Percentiles rank a stretch among this genome's conserved stretches.
Conservation (phyloP, 352 stramenopile genomes). For the Aphanomyces invadans region DNA sequence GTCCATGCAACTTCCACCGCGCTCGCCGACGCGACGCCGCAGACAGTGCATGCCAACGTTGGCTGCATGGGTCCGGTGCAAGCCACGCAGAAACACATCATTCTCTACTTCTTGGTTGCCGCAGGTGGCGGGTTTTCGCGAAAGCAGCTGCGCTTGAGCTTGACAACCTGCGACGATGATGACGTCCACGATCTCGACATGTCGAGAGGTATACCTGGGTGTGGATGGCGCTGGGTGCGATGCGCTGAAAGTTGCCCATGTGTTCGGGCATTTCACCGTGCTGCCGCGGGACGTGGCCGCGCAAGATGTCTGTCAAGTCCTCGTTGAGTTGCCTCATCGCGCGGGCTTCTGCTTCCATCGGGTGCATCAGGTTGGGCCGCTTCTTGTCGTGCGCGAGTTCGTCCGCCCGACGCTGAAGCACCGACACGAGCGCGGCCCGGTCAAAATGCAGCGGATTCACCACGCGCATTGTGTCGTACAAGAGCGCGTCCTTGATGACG, state of each 20-base stretch:
- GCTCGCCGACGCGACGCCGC: too few relatives aligned
- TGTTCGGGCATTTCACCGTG: constrained; percentile 61
- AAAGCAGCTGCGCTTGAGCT: constrained; percentile 11
- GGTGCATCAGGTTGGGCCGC: constrained; percentile 48
- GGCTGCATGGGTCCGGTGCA: too few relatives aligned
- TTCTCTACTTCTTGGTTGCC: too few relatives aligned
- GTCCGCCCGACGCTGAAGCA: constrained; percentile 55
- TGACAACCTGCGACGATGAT: neutral
- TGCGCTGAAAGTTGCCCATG: constrained; percentile 50
- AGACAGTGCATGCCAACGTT: too few relatives aligned
- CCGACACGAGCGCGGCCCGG: constrained; percentile 48
- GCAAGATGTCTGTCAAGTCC: constrained; percentile 61
- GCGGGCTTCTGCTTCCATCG: constrained; percentile 44
- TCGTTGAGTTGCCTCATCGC: constrained; percentile 47
- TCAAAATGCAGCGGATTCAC: constrained; percentile 81
- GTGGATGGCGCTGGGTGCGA: constrained; percentile 63
- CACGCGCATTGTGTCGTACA: constrained; percentile 81
- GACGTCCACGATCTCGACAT: neutral
- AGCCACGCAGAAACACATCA: too few relatives aligned
- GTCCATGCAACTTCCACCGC: too few relatives aligned
- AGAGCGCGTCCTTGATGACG: constrained; percentile 85
- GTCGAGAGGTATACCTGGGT: constrained; percentile 35
- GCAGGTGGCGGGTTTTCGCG: too few relatives aligned
- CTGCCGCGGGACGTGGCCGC: constrained; percentile 37
- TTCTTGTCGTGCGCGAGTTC: constrained; percentile 48